A percentile compares a stretch with the other conserved stretches of the same genome.
These are phyloP conservation scores for Rhynchosporium agropyri DNA, from an alignment of 2,329 filamentous ascomycete species.

Conservation along the genomic window DNA sequence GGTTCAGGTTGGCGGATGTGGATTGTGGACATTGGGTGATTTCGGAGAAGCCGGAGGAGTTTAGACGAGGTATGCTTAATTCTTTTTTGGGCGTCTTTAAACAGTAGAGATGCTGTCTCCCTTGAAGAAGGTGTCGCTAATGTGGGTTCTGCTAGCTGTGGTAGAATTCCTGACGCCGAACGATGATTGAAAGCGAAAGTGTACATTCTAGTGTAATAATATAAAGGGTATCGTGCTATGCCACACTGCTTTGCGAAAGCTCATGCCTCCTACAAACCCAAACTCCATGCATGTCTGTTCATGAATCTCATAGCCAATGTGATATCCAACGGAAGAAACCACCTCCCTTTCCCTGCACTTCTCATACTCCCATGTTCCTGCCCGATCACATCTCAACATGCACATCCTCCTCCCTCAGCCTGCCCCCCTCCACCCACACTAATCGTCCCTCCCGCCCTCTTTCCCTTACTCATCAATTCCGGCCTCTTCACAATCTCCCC, in stretches of 20 bases:
- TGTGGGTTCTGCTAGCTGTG: slow-evolving; percentile 51
- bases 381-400: slow-evolving; percentile 27
- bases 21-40: slow-evolving; percentile 87
- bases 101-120: background rate
- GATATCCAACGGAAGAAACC: slow-evolving; percentile 6
- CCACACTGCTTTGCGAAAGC: slow-evolving; percentile 21
- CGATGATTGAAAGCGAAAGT: slow-evolving; percentile 41
- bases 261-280: slow-evolving; percentile 24
- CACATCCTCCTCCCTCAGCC: slow-evolving; percentile 31
- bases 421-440: slow-evolving; percentile 30
- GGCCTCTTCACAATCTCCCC: slow-evolving; percentile 52
- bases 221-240: slow-evolving; percentile 39
- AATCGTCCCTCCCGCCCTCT: slow-evolving; percentile 34
- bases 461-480: slow-evolving; percentile 44
- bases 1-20: slow-evolving; percentile 72
- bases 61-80: slow-evolving; percentile 64
- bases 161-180: slow-evolving; percentile 61
- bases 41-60: slow-evolving; percentile 81
- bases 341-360: background rate
- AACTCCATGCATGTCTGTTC: slow-evolving; percentile 18
- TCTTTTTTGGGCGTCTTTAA: background rate
- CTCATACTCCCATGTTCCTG: background rate
- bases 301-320: slow-evolving; percentile 13
- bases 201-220: slow-evolving; percentile 41
- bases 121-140: slow-evolving; percentile 17